These are phyloP conservation scores for Nectriaceae sp. DNA, from an alignment of 2,329 filamentous ascomycete species.

Conservation along the genomic window DNA sequence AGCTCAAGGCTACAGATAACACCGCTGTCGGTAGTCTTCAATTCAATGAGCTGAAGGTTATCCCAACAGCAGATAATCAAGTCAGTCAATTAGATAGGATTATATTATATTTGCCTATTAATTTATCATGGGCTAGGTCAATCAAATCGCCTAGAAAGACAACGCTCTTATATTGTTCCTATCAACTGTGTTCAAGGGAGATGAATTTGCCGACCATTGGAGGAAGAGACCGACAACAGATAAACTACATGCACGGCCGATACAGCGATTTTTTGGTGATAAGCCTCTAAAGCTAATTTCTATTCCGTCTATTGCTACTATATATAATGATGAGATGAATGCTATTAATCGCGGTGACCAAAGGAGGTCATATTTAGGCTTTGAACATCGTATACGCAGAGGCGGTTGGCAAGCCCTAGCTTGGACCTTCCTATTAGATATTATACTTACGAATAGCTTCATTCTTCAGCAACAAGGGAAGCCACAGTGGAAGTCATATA, in stretches of 20 bases:
- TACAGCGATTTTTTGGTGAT: conserved; percentile 11
- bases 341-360: conserved; percentile 13
- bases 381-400: conserved; percentile 6
- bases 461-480: conserved; percentile 2
- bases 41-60: conserved; percentile 2
- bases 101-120: background rate
- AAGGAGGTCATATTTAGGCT: conserved; percentile 1
- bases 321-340: conserved; percentile 16
- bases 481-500: conserved; percentile 1
- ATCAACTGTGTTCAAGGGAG: conserved; percentile 1
- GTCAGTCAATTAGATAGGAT: background rate
- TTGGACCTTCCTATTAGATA: conserved; percentile 16
- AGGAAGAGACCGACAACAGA: conserved; percentile 6
- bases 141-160: background rate
- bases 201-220: background rate
- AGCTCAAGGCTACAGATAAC: conserved; percentile 5
- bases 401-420: conserved; percentile 14
- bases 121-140: background rate
- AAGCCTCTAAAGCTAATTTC: conserved; percentile 3
- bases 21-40: background rate
- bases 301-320: conserved; percentile 2
- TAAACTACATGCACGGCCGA: conserved; percentile 2
- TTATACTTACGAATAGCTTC: conserved; percentile 11
- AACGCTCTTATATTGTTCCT: conserved; percentile 2
- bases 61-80: conserved; percentile 5